Evolutionary conservation across 164 flowering plant genomes (phyloP), one percentile per base, ranked within the genome.

Genomic region (Liriodendron chinense): DNA sequence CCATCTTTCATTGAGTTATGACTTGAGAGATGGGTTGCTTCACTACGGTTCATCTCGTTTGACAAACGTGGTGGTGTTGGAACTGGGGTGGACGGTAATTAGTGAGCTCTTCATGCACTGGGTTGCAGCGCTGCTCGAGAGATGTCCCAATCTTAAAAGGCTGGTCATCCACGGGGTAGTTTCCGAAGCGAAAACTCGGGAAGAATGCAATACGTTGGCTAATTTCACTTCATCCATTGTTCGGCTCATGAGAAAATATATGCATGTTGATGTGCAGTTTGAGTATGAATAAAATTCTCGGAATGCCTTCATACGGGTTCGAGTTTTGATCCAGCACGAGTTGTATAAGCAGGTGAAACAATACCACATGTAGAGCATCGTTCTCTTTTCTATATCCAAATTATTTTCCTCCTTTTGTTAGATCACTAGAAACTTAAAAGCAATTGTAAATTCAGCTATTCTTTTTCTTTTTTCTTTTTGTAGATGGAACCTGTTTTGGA

Each of bases 31-130:
- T 80, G 86, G 86, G 20, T 72, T 86, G 47, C 79, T 92, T 82
- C 89, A 84, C 26, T 85, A 89, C 81, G 97, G 93, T 3, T 81
- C 89, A 22, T 82, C 89, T 22, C 78, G 47, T 23, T 71, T 93
- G 82, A 85, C 84, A 72, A 92, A 91, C 84, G 90, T 95, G 67
- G 78, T 77, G 72, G 85, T 89, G 9, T 78, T 93, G 82, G 97
- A 92, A 77, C 88, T 95, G 77, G 98, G 98, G 16, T 95, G 97
- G 95, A 87, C 87, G 23, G 84, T 84, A 18, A 85, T 93, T 57
- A 83, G 70, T 78, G 90, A 90, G 77, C 81, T 84, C 34, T 95
- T 95, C 84, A 84, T 89, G 7, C 79, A 75, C 9, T 83, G 85
- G 83, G 82, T 83, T 34, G 77, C 77, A 23, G 83, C 80, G 25